Evolutionary conservation across 2,329 filamentous ascomycete genomes (phyloP), one percentile per base, ranked within the genome.

Genomic region (Arachnopeziza araneosa): DNA sequence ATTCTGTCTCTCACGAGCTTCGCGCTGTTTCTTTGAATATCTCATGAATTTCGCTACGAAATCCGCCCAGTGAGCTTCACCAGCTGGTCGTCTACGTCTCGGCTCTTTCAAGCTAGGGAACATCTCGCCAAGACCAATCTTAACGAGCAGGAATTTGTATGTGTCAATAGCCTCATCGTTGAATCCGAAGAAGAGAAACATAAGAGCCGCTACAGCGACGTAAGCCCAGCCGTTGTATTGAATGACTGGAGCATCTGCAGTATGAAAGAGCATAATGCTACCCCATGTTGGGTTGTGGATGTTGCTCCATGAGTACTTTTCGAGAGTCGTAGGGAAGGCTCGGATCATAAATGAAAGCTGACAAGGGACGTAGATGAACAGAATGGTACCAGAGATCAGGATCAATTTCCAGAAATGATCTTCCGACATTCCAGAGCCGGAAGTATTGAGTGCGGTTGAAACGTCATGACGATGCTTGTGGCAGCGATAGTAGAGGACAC

Each of bases 131-230:
- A 71, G 52, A 8, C 70, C 70, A 22, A 63, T 24, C 17, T 56
- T 63, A 6, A 67, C 60, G 5, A 69, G 23, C 4, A 58, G 58
- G 2, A 24, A 56, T 12, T 66, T 54, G 68, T 87, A 87, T 71
- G 83, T 80, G 24, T 75, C 74, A 3, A 76, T 74, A 0, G 85
- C 85, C 67, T 89, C 86, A 24, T 75, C 76, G 30, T 86, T 86
- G 19, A 85, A 79, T 9, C 87, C 86, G 64, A 88, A 88, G 67
- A 86, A 82, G n/a, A 81, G 56, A 68, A 89, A 89, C 14, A 84
- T 72, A 24, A 85, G 60, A 60, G 82, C 78, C 0, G 81, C 83
- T 2, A 79, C 75, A 0, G 69, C 77, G 10, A 87, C 74, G 53
- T 81, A 78, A 22, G 82, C 76, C 83, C 83, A 89, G 30, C 80